Base-by-base conservation (phyloP, 768 basidiomycete genomes). In the Paxillus rubicundulus region DNA sequence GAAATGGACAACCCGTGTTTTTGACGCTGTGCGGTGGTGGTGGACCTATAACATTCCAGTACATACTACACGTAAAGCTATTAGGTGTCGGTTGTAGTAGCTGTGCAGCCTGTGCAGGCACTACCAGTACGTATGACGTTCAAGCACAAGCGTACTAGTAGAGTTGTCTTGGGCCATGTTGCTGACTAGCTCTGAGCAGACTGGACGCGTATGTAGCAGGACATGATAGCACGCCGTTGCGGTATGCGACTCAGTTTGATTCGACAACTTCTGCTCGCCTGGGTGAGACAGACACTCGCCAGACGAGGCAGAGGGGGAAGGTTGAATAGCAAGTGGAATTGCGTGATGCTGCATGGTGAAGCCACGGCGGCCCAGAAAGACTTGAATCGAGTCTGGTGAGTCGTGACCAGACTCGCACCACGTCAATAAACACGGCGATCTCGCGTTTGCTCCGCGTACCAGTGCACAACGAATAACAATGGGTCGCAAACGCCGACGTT, bases 401-500 rank as follows among this genome's bases (percentile, higher is more conserved):
- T n/a, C n/a, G n/a, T n/a, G n/a, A n/a, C n/a, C n/a, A n/a, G n/a
- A n/a, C n/a, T n/a, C n/a, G 36, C 14, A 16, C 12, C 2, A 8
- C 12, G 36, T 37, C 36, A 13, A 16, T 16, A 37, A 37, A 37
- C 36, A 37, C 36, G 36, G 36, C 6, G 24, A 24, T 38, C 16
- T 38, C 58, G 59, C 54, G 52, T 48, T 14, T 14, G 4, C 12
- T n/a, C 44, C 17, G 38, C 32, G 16, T 33, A 17, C 3, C 24
- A 24, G 24, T 50, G 46, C 53, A 45, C 42, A 10, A 58, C 70
- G 18, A 45, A 52, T 42, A 33, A 53, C 47, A 28, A 65, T 65
- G 64, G 57, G 62, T 28, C 75, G 77, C 57, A 82, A 81, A 64
- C 74, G 81, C 56, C 77, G 71, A 61, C 77, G 76, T 33, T 71